Evolutionary conservation across 2,329 filamentous ascomycete species (phyloP).

Genomic region (Davidsoniella neocaledoniae): DNA sequence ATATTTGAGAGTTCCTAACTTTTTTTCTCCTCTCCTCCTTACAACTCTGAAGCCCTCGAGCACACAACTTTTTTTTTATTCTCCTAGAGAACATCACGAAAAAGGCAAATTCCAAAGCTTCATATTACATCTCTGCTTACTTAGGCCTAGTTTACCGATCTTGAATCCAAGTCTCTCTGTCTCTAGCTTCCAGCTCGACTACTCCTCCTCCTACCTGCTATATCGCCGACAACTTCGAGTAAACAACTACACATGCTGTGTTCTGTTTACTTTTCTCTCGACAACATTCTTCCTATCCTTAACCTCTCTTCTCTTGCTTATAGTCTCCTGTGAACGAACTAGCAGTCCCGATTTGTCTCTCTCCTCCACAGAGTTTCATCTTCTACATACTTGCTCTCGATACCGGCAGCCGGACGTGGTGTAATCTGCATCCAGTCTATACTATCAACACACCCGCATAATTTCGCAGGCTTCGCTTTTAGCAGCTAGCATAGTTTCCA

Average conservation of each 20-base stretch:
- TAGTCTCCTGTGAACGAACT: background rate
- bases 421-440: background rate
- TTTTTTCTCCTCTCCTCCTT: constrained; percentile 1
- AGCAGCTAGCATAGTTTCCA: constrained; percentile 12
- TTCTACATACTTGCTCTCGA: background rate
- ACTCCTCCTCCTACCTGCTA: background rate
- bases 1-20: background rate
- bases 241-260: constrained; percentile 11
- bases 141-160: too few relatives aligned
- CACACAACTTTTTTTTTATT: background rate
- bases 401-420: constrained; percentile 2
- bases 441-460: constrained; percentile 3
- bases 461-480: constrained; percentile 10
- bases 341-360: background rate
- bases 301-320: background rate
- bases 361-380: background rate
- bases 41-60: background rate
- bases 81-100: constrained; percentile 1
- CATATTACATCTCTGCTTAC: background rate
- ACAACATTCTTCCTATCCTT: background rate
- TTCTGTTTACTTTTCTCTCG: background rate
- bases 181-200: background rate
- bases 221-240: background rate
- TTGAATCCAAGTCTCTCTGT: too few relatives aligned
- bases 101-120: background rate